Conservation (phyloP, 116 monocot genomes). For the Trichopus zeylanicus region DNA sequence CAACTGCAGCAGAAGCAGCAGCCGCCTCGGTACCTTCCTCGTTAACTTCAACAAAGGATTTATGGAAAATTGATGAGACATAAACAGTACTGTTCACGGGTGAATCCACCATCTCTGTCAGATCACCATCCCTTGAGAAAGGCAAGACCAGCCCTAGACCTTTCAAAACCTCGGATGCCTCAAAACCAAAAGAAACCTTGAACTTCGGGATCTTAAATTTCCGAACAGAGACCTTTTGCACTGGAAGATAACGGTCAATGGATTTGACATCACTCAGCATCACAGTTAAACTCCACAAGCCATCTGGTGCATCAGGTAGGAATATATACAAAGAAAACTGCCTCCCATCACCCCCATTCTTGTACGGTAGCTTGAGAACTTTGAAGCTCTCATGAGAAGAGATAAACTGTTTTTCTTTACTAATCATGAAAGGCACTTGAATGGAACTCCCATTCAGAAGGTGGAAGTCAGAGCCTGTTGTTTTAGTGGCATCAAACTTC, state of each 20-base stretch:
- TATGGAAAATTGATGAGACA: slow-evolving; percentile 56
- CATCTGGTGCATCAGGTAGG: slow-evolving; percentile 44
- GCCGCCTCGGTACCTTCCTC: slow-evolving; percentile 79
- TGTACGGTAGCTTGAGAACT: slow-evolving; percentile 51
- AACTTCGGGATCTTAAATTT: slow-evolving; percentile 62
- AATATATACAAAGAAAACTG: slow-evolving; percentile 67
- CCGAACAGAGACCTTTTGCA: slow-evolving; percentile 10
- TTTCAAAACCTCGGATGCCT: slow-evolving; percentile 32
- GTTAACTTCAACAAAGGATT: slow-evolving; percentile 54
- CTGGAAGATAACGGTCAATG: slow-evolving; percentile 24
- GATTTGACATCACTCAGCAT: slow-evolving; percentile 26
- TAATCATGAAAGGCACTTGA: slow-evolving; percentile 51
- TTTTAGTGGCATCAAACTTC: slow-evolving; percentile 39
- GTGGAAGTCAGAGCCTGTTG: slow-evolving; percentile 25
- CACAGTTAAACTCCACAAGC: slow-evolving; percentile 24
- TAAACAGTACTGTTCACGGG: slow-evolving; percentile 10
- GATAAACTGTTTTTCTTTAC: slow-evolving; percentile 25
- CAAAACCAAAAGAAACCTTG: slow-evolving; percentile 50
- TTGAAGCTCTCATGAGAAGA: slow-evolving; percentile 36
- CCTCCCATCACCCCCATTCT: slow-evolving; percentile 24
- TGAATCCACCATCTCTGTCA: slow-evolving; percentile 47
- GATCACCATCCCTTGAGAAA: slow-evolving; percentile 20
- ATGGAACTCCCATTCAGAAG: slow-evolving; percentile 32
- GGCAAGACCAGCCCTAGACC: slow-evolving; percentile 36
- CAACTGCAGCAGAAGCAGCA: slow-evolving; percentile 37